A percentile compares a stretch with the other conserved stretches of the same genome.
Conservation (phyloP, 208 protist genomes). For the Acanthamoeba sp. region DNA sequence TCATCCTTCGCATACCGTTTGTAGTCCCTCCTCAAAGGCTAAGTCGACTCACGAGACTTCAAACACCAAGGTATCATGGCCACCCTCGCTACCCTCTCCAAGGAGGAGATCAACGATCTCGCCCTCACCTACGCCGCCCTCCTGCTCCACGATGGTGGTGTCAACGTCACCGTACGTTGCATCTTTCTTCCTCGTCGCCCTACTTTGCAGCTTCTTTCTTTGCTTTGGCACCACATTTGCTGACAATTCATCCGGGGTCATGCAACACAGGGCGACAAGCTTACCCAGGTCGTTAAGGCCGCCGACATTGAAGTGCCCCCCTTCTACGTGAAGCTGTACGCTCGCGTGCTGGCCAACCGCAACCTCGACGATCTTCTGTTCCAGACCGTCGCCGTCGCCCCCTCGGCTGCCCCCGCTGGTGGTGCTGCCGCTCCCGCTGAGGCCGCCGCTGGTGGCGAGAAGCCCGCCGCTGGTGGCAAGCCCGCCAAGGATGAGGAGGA, state of each 20-base stretch:
- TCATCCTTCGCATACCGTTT: conserved; percentile 1
- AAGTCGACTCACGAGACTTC: conserved; percentile 28
- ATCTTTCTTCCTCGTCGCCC: no score
- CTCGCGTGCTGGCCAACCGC: conserved; percentile 58
- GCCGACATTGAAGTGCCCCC: conserved; percentile 29
- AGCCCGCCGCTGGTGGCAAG: conserved; percentile 20
- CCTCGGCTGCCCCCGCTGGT: neutral
- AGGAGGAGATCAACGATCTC: conserved; percentile 67
- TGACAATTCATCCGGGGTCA: neutral
- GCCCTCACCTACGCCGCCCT: conserved; percentile 50
- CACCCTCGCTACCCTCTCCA: neutral
- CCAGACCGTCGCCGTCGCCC: conserved; percentile 49
- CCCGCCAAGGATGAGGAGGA: conserved; percentile 52
- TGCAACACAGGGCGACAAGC: conserved; percentile 42
- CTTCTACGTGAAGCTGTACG: conserved; percentile 66
- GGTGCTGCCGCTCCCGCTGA: neutral
- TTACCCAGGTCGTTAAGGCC: conserved; percentile 51
- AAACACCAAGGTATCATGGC: conserved; percentile 32
- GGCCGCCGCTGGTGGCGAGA: conserved; percentile 5
- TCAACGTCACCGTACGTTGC: conserved; percentile 55
- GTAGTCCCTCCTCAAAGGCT: conserved; percentile 25
- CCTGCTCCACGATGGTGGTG: conserved; percentile 59
- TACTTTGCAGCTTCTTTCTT: neutral
- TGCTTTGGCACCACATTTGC: neutral
- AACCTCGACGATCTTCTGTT: conserved; percentile 55